These are phyloP conservation scores for Hordeum vulgare DNA, from an alignment of 176 grass and related monocot genomes.

Conservation along the genomic window DNA sequence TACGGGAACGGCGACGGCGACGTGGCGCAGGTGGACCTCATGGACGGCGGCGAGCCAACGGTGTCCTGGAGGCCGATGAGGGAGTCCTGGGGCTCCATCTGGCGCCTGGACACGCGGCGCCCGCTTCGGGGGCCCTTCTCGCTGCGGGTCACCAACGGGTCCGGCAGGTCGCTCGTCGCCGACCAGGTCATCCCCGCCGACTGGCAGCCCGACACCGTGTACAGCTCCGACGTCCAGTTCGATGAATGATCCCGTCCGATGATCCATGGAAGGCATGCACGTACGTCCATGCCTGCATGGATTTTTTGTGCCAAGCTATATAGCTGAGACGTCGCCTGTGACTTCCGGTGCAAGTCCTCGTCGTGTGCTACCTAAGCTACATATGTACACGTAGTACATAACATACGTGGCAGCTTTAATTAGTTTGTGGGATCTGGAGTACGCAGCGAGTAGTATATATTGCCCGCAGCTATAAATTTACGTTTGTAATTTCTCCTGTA, in stretches of 20 bases:
- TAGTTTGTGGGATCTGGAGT: too few species aligned
- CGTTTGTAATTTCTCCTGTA: too few species aligned
- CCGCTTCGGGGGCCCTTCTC: constrained; percentile 47
- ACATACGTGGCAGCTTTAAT: too few species aligned
- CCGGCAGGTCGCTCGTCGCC: constrained; percentile 35
- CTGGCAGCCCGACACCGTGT: constrained; percentile 36
- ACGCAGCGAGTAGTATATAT: too few species aligned
- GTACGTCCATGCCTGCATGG: too few species aligned
- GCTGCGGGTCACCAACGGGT: constrained; percentile 32
- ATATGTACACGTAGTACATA: too few species aligned
- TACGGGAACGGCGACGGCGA: constrained; percentile 39
- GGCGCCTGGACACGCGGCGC: constrained; percentile 44
- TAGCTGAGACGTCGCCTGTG: too few species aligned
- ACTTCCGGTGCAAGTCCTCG: too few species aligned
- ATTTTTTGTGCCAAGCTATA: too few species aligned
- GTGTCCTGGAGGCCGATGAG: constrained; percentile 20
- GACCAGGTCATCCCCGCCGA: constrained; percentile 41
- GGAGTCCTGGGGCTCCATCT: constrained; percentile 48
- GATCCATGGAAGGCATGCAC: too few species aligned
- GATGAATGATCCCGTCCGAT: background rate
- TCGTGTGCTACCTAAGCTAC: too few species aligned
- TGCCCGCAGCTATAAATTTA: too few species aligned
- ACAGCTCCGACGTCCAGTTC: constrained; percentile 30
- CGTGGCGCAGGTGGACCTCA: constrained; percentile 33
- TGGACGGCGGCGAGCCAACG: background rate